Evolutionary conservation across 2,329 filamentous ascomycete genomes (phyloP), one percentile per base, ranked within the genome.

Genomic region (Fusarium siculi): DNA sequence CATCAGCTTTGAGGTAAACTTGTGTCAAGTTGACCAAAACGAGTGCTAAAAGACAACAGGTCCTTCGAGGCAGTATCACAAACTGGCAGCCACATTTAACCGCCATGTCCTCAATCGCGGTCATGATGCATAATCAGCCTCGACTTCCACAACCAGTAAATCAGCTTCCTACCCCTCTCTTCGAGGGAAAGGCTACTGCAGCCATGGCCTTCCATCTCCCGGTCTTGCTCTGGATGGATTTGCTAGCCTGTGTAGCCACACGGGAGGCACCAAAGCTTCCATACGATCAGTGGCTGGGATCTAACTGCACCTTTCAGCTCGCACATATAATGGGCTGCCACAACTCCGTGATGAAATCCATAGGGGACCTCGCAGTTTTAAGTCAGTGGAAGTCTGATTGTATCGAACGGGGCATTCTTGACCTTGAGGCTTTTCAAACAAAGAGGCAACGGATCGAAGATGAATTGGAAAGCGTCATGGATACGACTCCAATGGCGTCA

Each of bases 381-480:
- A 34, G 11, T 14, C 4, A 23, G 16, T 25, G n/a, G 30, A 52
- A 19, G 4, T 34, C n/a, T 4, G n/a, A 19, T 4, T 7, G 2
- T 36, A 0, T 16, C 3, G 4, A 15, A 2, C 7, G 2, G 2
- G 9, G 14, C 2, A 7, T 7, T 16, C 11, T 46, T 15, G 25
- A 46, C 9, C 15, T 18, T 8, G 7, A 23, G 1, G 11, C 2
- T 3, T 53, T 63, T 2, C 2, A 5, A 1, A 14, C 1, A 0
- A 52, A 15, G 4, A 11, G 32, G 34, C 32, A 62, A 9, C 9
- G 1, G 1, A 44, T 63, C 3, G 46, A 64, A 28, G 25, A 64
- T 39, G 32, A 14, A 14, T n/a, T 64, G 4, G 62, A 64, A 2
- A 12, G 3, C 2, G n/a, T 16, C 11, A 44, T 64, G 19, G 62